Evolutionary conservation across 2,329 filamentous ascomycete species (phyloP).

Genomic region (Hymenoscyphus repandus): DNA sequence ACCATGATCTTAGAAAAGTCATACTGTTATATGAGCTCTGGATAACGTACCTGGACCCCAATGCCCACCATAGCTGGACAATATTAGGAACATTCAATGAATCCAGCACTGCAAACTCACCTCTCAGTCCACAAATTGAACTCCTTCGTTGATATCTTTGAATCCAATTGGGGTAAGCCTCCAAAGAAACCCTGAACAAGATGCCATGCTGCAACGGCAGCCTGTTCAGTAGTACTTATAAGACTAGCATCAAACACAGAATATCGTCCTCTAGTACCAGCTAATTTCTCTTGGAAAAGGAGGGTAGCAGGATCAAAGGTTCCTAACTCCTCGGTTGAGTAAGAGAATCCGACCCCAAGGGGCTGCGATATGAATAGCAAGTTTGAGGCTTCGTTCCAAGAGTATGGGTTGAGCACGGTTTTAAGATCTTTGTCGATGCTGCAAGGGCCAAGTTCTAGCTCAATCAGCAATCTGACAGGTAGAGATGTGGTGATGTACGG

Average conservation of each 20-base stretch:
- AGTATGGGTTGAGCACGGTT: slow-evolving; percentile 46
- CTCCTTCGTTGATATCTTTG: slow-evolving; percentile 20
- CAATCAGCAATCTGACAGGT: not conserved
- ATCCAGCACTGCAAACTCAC: slow-evolving; percentile 2
- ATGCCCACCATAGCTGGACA: slow-evolving; percentile 55
- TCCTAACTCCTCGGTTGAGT: slow-evolving; percentile 38
- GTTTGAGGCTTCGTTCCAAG: slow-evolving; percentile 55
- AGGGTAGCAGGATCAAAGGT: slow-evolving; percentile 21
- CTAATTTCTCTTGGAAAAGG: slow-evolving; percentile 14
- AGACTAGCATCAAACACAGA: slow-evolving; percentile 37
- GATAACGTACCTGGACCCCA: slow-evolving; percentile 47
- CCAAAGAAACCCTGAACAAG: slow-evolving; percentile 49
- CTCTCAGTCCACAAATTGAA: slow-evolving; percentile 57
- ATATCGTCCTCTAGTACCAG: slow-evolving; percentile 19
- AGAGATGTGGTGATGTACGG: not conserved
- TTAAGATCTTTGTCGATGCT: slow-evolving; percentile 31
- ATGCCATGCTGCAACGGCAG: slow-evolving; percentile 50
- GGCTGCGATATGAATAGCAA: slow-evolving; percentile 52
- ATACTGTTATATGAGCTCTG: not conserved
- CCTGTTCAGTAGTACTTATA: slow-evolving; percentile 50
- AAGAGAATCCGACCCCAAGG: slow-evolving; percentile 62
- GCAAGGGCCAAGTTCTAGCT: slow-evolving; percentile 36
- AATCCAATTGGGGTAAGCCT: slow-evolving; percentile 36
- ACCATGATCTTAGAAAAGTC: not conserved
- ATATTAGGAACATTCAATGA: not conserved